Percentiles rank a stretch among this genome's conserved stretches.
These are phyloP conservation scores for Geotrichum cucujoidarum DNA, from an alignment of 1,139 yeast species.

Conservation along the genomic window DNA sequence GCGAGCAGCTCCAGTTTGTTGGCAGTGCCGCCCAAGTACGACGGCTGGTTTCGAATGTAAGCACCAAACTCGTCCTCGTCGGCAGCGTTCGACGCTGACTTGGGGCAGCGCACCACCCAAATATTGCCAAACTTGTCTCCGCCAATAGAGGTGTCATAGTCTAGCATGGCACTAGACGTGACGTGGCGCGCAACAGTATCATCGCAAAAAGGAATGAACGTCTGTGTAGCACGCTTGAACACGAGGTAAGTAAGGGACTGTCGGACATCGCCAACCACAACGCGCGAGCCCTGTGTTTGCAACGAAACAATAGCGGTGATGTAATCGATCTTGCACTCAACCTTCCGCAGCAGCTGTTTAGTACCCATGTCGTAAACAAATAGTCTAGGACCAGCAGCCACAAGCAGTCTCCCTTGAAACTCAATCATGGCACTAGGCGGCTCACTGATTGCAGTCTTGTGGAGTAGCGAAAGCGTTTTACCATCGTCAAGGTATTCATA, in stretches of 20 bases:
- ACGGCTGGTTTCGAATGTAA: slow-evolving; percentile 31
- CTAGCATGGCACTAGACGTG: slow-evolving; percentile 56
- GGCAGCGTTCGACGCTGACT: slow-evolving; percentile 42
- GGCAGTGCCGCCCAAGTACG: slow-evolving; percentile 49
- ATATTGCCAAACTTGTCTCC: slow-evolving; percentile 92
- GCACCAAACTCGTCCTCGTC: slow-evolving; percentile 51
- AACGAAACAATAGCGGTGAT: slow-evolving; percentile 48
- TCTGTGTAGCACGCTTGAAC: slow-evolving; percentile 48
- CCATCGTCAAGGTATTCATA: slow-evolving; percentile 43
- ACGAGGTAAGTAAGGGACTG: slow-evolving; percentile 58
- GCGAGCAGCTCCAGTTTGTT: slow-evolving; percentile 51
- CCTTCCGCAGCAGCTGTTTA: slow-evolving; percentile 70
- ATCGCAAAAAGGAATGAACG: slow-evolving; percentile 60
- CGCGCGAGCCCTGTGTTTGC: slow-evolving; percentile 51
- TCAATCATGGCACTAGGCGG: slow-evolving; percentile 48
- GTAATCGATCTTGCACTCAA: slow-evolving; percentile 38
- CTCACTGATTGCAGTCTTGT: slow-evolving; percentile 55
- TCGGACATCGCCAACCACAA: slow-evolving; percentile 64
- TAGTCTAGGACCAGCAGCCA: slow-evolving; percentile 51
- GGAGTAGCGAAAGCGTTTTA: slow-evolving; percentile 46
- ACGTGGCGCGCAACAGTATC: slow-evolving; percentile 66
- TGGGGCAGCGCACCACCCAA: slow-evolving; percentile 59
- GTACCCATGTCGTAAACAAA: slow-evolving; percentile 71
- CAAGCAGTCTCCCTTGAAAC: slow-evolving; percentile 61
- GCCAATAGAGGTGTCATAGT: slow-evolving; percentile 68